Evolutionary conservation across 768 basidiomycete genomes (phyloP), one percentile per base, ranked within the genome.

Genomic region (Coprinopsis strossmayeri): DNA sequence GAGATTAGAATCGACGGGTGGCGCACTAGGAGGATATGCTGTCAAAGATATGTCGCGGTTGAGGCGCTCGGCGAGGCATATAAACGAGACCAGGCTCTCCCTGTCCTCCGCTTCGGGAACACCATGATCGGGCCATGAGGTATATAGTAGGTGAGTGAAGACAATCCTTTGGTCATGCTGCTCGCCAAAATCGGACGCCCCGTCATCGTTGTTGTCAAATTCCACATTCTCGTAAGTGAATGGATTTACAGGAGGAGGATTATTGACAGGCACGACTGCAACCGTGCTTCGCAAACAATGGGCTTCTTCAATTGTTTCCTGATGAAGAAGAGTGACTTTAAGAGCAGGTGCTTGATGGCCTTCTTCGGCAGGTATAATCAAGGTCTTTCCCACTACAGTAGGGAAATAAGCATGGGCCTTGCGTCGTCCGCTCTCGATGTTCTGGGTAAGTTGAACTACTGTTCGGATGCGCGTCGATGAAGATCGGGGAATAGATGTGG

Each of bases 391-490:
- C 27, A 81, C 68, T 0, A 64, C 57, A 20, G 61, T 56, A 0
- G 91, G 84, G 55, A 92, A 91, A 65, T 94, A 94, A 1, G 77
- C 65, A 58, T 87, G 78, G 1, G 88, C 88, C 62, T 91, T 93
- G 52, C 70, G 71, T 38, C 79, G 71, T 1, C 85, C 82, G 34
- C 69, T 66, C 62, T 94, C 91, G n/a, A 78, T 55, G 54, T 81
- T 74, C 51, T 68, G 80, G 0, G 91, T 91, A 42, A 94, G 76
- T 63, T 93, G 91, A 10, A 94, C 85, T 55, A 91, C 76, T 1
- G 87, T 89, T 43, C 82, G 77, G 9, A 90, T 68, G 18, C 74
- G 78, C 53, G 71, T 74, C 3, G 45, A 5, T n/a, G 35, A 17
- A 43, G 32, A 24, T 10, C 32, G 23, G 15, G 50, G 24, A 17